A percentile compares a stretch with the other conserved stretches of the same genome.
Evolutionary conservation across 23 red algal species (phyloP).

Genomic region (Gracilaria vermiculophylla): DNA sequence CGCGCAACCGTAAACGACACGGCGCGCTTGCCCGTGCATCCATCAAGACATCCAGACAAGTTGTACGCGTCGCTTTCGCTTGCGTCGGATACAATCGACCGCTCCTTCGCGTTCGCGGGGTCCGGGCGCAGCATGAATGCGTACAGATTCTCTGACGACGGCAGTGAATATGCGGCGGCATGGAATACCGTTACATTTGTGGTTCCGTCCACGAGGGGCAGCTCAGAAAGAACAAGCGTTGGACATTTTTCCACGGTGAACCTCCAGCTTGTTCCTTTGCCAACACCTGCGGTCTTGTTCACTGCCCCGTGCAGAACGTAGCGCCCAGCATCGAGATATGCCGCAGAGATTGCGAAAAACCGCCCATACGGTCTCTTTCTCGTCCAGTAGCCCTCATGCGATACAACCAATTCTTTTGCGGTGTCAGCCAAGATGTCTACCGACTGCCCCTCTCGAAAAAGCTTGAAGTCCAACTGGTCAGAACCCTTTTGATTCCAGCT

Average conservation of each 20-base stretch:
- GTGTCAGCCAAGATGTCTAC: not conserved
- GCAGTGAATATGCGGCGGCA: conserved; percentile 16
- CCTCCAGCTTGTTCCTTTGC: conserved; percentile 4
- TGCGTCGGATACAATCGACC: not conserved
- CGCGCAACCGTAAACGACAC: conserved; percentile 26
- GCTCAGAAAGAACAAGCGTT: conserved; percentile 5
- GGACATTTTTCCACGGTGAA: not conserved
- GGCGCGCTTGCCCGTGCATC: conserved; percentile 5
- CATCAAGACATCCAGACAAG: conserved; percentile 12
- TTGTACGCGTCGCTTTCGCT: not conserved
- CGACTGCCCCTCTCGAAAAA: not conserved
- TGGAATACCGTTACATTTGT: conserved; percentile 24
- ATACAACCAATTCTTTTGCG: not conserved
- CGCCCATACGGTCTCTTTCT: not conserved
- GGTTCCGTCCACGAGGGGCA: not conserved
- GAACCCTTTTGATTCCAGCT: not conserved
- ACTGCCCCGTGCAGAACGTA: not conserved
- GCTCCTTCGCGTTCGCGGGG: not conserved
- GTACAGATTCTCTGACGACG: conserved; percentile 35
- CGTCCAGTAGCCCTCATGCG: not conserved
- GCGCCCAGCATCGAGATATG: not conserved
- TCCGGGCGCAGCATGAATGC: conserved; percentile 7
- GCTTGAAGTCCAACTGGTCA: not conserved
- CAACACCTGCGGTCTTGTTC: not conserved
- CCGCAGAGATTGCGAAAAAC: not conserved